phyloP scores from a whole-genome alignment of 768 basidiomycete species.

The Fibroporia radiculosa region DNA sequence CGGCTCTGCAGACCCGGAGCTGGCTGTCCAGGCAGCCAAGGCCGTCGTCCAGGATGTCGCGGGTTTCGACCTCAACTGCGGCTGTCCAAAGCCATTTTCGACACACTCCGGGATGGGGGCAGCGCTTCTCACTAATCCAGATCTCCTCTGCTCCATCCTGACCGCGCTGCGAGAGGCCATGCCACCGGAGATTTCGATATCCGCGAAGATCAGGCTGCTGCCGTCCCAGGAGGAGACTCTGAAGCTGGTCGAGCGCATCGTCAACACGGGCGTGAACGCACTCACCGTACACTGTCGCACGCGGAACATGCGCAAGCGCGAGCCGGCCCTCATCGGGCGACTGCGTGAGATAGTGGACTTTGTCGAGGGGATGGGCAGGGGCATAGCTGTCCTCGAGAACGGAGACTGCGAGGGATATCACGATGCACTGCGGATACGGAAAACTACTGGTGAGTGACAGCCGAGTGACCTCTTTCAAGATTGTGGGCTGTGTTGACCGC shows the following conservation, averaged over 20 bases:
- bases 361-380: slow-evolving; percentile 64
- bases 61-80: slow-evolving; percentile 95
- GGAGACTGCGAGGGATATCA: slow-evolving; percentile 81
- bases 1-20: slow-evolving; percentile 80
- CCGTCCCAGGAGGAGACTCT: slow-evolving; percentile 84
- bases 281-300: slow-evolving; percentile 96
- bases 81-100: slow-evolving; percentile 95
- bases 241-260: slow-evolving; percentile 80
- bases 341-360: slow-evolving; percentile 82
- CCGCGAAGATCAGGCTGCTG: slow-evolving; percentile 88
- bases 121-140: slow-evolving; percentile 85
- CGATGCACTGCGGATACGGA: slow-evolving; percentile 70
- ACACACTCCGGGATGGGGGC: slow-evolving; percentile 96
- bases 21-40: slow-evolving; percentile 89
- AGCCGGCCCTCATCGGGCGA: slow-evolving; percentile 71
- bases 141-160: slow-evolving; percentile 84
- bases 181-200: slow-evolving; percentile 76
- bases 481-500: not conserved
- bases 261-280: slow-evolving; percentile 80
- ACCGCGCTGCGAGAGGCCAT: slow-evolving; percentile 65
- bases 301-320: slow-evolving; percentile 79
- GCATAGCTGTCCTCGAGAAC: slow-evolving; percentile 88
- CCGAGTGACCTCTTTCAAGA: no score
- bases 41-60: slow-evolving; percentile 83
- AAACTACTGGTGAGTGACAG: slow-evolving; percentile 57